Evolutionary conservation across 2,329 filamentous ascomycete genomes (phyloP), one percentile per base, ranked within the genome.

Genomic region (Aspergillus fructus): DNA sequence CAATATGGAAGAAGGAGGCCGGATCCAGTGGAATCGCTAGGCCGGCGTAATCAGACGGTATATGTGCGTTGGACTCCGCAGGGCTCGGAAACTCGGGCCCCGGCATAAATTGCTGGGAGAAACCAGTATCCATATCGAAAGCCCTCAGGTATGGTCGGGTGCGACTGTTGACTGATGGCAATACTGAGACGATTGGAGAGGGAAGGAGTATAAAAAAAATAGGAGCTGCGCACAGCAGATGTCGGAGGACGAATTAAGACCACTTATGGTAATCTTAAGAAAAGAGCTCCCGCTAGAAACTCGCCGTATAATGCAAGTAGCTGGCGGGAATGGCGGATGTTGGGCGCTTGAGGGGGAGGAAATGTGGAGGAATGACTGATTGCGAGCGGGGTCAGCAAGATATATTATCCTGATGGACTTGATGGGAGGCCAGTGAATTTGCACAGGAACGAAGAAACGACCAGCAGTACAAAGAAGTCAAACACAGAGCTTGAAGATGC

Each of bases 101-200:
- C 48, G 51, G 57, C n/a, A 59, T 37, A 34, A 8, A 24, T 17
- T 45, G 21, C 30, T 39, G 57, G 15, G 52, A 41, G 21, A 52
- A 45, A n/a, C 55, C 49, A 41, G 55, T 17, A 19, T 59, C 55
- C 60, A 62, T 62, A 30, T 17, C 53, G 21, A 54, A 39, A 42
- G 27, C 37, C 30, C 15, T 27, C 13, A 43, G 39, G 24, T 46
- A 30, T 23, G 13, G 9, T 45, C 24, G 24, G 12, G 9, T 34
- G n/a, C 13, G 39, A 9, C 19, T 37, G 15, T 3, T 19, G 27
- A 19, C 27, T 23, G 39, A 52, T 2, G 17, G 9, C 15, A 11
- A 27, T 34, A 34, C 11, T n/a, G 11, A n/a, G n/a, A 39, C 21
- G 27, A 12, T 12, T n/a, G 51, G 27, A 9, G 27, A 11, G 15